Percentiles rank a stretch among this genome's conserved stretches.
Evolutionary conservation across 202 grass and related monocot species (phyloP).

Genomic region (Setaria viridis): DNA sequence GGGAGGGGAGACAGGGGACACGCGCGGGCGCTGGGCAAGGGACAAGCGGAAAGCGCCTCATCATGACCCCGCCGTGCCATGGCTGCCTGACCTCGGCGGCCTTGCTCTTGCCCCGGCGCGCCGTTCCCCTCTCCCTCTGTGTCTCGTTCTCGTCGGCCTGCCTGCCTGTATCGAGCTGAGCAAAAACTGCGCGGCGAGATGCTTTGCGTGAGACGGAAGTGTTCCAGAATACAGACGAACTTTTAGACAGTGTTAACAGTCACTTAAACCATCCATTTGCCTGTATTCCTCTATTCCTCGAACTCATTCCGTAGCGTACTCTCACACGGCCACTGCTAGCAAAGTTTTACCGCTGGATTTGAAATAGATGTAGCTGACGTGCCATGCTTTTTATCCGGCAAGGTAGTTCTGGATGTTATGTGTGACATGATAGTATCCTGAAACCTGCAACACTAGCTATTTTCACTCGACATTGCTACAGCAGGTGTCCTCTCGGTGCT

Average conservation of each 20-base stretch:
- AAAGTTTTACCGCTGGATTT: no score
- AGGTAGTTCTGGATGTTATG: not conserved
- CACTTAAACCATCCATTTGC: no score
- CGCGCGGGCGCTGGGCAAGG: constrained; percentile 27
- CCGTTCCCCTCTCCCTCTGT: not conserved
- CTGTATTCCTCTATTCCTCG: no score
- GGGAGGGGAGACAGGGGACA: constrained; percentile 37
- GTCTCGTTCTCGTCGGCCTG: not conserved
- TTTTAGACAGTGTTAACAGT: no score
- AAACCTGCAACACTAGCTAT: not conserved
- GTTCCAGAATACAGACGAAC: not conserved
- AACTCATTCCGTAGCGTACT: no score
- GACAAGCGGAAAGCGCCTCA: constrained; percentile 18
- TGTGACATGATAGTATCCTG: not conserved
- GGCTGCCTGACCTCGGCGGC: not conserved
- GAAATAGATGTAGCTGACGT: no score
- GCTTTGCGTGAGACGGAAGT: not conserved
- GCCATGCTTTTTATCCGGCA: no score
- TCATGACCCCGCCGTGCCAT: constrained; percentile 24
- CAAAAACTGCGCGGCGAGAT: not conserved
- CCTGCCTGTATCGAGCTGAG: not conserved
- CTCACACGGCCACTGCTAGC: no score
- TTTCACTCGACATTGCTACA: not conserved
- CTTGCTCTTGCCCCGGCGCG: constrained; percentile 28
- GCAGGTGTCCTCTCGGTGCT: not conserved